Base-by-base conservation (phyloP, 2,329 filamentous ascomycete genomes). In the Cladosporium sphaerospermum region DNA sequence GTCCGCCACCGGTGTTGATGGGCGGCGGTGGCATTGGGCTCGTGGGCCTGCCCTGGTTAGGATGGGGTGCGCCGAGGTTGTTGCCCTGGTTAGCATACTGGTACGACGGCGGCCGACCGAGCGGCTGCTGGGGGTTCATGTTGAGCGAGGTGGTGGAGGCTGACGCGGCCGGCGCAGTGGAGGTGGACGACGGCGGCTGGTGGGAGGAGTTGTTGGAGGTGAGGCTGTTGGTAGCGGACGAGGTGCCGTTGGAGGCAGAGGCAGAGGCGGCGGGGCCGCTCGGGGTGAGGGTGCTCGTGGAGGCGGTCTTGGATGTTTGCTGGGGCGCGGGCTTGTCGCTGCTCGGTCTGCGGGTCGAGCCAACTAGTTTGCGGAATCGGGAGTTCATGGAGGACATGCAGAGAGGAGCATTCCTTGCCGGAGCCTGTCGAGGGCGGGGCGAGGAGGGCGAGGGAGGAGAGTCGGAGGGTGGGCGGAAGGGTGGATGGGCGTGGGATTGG, bases 361-460 rank as follows among this genome's bases (percentile, higher is more conserved):
- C 86, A 75, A 86, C 85, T 76, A 89, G 80, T 78, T 81, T 81
- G 78, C 88, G 87, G 72, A 89, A 82, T 74, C 85, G 83, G 71
- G 82, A 81, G 78, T 88, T 88, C 82, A 87, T 81, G 79, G 83
- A 88, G 80, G 81, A 87, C 84, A 88, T 87, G 78, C 46, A 56
- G 52, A 53, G 50, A 46, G 50, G 44, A 53, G 50, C 50, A 53
- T 53, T 53, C 50, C 42, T 53, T 46, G 50, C 50, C 50, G 50
- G 13, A 5, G 46, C 46, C 46, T 41, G 36, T 9, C 32, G 34
- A 41, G 46, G 46, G 46, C 46, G 46, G 39, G 48, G 48, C 32
- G 48, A 44, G 48, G 48, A 51, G 14, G 32, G 6, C 9, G 47
- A 41, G 40, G 18, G 31, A 37, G 16, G 23, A 18, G 39, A 37